Conservation (phyloP, 2,329 filamentous ascomycete species). For the Cryoendolithus antarcticus region DNA sequence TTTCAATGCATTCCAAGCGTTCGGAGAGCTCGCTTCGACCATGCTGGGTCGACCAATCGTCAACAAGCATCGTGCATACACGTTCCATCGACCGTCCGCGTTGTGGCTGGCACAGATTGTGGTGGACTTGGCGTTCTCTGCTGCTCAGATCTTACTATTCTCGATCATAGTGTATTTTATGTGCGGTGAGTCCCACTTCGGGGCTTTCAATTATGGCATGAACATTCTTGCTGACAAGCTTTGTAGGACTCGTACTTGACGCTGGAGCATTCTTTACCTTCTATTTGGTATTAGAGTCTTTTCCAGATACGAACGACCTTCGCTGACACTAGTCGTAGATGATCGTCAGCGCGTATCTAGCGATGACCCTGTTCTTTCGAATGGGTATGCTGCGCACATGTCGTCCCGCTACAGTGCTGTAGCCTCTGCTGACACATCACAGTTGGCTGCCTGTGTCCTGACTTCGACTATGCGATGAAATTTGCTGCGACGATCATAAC, state of each 20-base stretch:
- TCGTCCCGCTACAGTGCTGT: no score
- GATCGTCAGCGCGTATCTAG: conserved; percentile 26
- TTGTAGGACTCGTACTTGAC: conserved; percentile 41
- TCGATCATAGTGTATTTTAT: conserved; percentile 71
- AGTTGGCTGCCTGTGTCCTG: conserved; percentile 60
- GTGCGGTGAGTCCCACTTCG: conserved; percentile 33
- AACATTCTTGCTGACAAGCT: no score
- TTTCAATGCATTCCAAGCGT: conserved; percentile 81
- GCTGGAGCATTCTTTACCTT: conserved; percentile 69
- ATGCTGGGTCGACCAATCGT: conserved; percentile 68
- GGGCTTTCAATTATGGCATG: no score
- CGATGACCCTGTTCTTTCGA: conserved; percentile 67
- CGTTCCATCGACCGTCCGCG: conserved; percentile 70
- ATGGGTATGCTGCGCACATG: no score
- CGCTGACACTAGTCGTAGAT: conserved; percentile 4
- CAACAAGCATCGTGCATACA: conserved; percentile 74
- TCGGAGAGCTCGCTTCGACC: conserved; percentile 60
- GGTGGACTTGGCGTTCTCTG: conserved; percentile 58
- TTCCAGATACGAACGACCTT: no score
- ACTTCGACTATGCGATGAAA: conserved; percentile 78
- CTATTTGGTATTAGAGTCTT: conserved; percentile 33
- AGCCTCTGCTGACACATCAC: conserved; percentile 26
- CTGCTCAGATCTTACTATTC: conserved; percentile 59
- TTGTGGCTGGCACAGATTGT: conserved; percentile 75
- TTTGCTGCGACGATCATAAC: conserved; percentile 67